These are phyloP conservation scores for Penicillium concentricum DNA, from an alignment of 2,329 filamentous ascomycete genomes.

Conservation along the genomic window DNA sequence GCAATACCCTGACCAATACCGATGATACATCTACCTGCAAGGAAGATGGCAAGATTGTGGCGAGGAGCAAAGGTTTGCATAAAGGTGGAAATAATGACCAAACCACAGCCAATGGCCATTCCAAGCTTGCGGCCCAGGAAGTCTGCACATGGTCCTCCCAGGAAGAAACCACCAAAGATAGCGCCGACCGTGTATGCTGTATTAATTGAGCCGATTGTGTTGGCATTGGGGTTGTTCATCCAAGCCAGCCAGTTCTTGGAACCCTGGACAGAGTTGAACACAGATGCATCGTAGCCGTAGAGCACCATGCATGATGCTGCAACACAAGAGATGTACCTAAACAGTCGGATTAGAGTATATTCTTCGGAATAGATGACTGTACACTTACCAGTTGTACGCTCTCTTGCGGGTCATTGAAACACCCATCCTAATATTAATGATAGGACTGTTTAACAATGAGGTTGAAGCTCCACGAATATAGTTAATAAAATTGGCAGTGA, in stretches of 20 bases:
- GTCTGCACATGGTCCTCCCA: slow-evolving; percentile 64
- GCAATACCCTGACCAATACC: slow-evolving; percentile 70
- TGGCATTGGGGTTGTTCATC: slow-evolving; percentile 51
- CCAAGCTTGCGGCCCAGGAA: slow-evolving; percentile 62
- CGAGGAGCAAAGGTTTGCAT: slow-evolving; percentile 65
- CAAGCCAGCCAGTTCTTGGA: slow-evolving; percentile 65
- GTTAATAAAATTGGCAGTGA: neutral
- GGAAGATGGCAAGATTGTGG: slow-evolving; percentile 63
- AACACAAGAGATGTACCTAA: slow-evolving; percentile 65
- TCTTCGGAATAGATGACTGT: neutral
- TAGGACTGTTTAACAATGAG: neutral
- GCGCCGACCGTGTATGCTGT: slow-evolving; percentile 70
- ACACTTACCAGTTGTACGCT: slow-evolving; percentile 33
- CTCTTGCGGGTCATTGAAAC: slow-evolving; percentile 27
- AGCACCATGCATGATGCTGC: slow-evolving; percentile 73
- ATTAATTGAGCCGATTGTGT: slow-evolving; percentile 59
- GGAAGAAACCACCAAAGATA: slow-evolving; percentile 68
- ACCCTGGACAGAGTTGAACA: slow-evolving; percentile 70
- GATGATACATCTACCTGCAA: slow-evolving; percentile 66
- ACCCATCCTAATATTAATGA: slow-evolving; percentile 17
- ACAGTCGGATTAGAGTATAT: neutral
- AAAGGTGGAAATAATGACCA: slow-evolving; percentile 67
- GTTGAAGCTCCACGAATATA: neutral
- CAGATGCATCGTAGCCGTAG: slow-evolving; percentile 72
- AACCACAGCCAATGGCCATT: slow-evolving; percentile 63